phyloP scores from a whole-genome alignment of 768 basidiomycete species.

The Calocybe indica region DNA sequence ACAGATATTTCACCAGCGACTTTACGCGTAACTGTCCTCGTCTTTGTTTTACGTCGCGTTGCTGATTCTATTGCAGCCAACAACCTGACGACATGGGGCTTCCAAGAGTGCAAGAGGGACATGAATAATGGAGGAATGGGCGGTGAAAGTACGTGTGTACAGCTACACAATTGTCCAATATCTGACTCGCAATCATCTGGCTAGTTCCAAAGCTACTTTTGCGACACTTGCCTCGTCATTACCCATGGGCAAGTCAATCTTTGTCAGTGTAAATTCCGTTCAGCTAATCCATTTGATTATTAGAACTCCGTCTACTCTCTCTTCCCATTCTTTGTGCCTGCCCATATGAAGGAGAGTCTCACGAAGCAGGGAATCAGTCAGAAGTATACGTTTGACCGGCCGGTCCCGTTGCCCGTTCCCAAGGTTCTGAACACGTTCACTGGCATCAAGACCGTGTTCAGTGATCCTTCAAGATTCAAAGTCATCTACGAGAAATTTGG shows the following conservation, averaged over 20 bases:
- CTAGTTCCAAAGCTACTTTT: constrained; percentile 14
- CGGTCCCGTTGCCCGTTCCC: constrained; percentile 19
- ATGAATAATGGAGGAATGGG: constrained; percentile 22
- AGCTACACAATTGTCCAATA: neutral
- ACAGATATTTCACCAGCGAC: constrained; percentile 47
- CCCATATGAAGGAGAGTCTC: constrained; percentile 26
- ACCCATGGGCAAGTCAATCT: constrained; percentile 8
- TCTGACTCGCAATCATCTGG: neutral
- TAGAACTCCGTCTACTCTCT: constrained; percentile 13
- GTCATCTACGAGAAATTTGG: constrained; percentile 30
- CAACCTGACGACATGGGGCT: constrained; percentile 48
- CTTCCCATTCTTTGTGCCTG: constrained; percentile 40
- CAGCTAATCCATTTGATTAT: neutral
- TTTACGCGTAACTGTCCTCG: constrained; percentile 34
- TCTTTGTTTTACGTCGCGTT: neutral
- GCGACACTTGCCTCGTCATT: constrained; percentile 15
- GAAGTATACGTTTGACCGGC: constrained; percentile 38
- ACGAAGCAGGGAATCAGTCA: constrained; percentile 29
- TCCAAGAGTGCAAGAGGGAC: constrained; percentile 39
- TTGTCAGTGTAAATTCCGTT: neutral
- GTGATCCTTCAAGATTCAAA: constrained; percentile 29
- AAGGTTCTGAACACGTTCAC: constrained; percentile 26
- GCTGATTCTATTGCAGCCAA: constrained; percentile 17
- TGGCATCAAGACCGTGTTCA: constrained; percentile 27
- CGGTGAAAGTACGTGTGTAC: constrained; percentile 6